Base-by-base conservation (phyloP, 176 grass and related monocot species). In the Musa acuminata region DNA sequence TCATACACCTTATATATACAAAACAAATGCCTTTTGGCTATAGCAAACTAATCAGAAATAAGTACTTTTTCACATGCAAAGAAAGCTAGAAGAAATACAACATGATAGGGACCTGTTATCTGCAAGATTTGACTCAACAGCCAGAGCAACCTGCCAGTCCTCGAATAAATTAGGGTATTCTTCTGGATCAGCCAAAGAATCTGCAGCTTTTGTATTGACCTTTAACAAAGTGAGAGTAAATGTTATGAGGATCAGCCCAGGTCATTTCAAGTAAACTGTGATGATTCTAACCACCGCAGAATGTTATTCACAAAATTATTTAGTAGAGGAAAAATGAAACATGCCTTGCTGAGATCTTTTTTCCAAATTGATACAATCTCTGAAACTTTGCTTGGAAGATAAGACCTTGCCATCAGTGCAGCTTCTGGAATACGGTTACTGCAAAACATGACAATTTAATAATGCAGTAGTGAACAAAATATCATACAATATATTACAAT, bases 101-200 rank as follows among this genome's bases (percentile, higher is more conserved):
- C 54, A 80, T 70, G 20, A 72, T 6, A 73, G 7, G 35, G 43
- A 80, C 78, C 78, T 80, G 59, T 72, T 51, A n/a, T 60, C 27
- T 16, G 86, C 73, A 79, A 89, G 19, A 72, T 73, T 88, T 52
- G 84, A 72, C 81, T 98, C 90, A 72, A 91, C 88, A 70, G 80
- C 75, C 73, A 98, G 84, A 74, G 95, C 90, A 85, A 91, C 78
- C 26, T 98, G 90, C 95, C 95, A 98, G 49, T 98, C 88, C 8
- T 91, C 90, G 76, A 98, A 98, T 81, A 98, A 81, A 89, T 91
- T 98, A 76, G 95, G 90, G 72, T 94, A 98, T 76, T 98, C 95
- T 25, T 82, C 79, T 78, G 95, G 95, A 85, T 98, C 95, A 83
- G 95, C 95, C 27, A 98, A 80, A 85, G 95, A 93, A 66, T 98